Evolutionary conservation across 2,329 filamentous ascomycete genomes (phyloP).

Genomic region (Elsinoe perseae): DNA sequence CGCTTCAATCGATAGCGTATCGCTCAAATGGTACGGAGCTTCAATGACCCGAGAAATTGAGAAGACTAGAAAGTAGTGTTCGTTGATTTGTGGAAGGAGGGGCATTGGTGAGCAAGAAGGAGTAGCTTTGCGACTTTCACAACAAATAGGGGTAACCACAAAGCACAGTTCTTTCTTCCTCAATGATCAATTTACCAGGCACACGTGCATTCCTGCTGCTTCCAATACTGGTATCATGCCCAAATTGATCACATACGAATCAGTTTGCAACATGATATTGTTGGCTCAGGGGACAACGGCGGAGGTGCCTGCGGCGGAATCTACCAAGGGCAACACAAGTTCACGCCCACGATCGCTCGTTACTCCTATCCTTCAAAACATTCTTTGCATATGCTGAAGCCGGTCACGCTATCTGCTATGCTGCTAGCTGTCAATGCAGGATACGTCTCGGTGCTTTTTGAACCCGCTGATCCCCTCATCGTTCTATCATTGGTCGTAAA

Average conservation of each 20-base stretch:
- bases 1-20: neutral
- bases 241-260: too few relatives aligned
- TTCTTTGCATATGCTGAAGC: neutral
- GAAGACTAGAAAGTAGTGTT: neutral
- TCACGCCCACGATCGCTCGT: neutral
- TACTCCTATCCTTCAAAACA: neutral
- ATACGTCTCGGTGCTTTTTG: neutral
- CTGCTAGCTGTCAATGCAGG: neutral
- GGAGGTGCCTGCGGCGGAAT: neutral
- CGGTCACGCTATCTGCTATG: slow-evolving; percentile 3
- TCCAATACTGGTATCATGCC: too few relatives aligned
- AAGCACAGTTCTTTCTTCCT: neutral
- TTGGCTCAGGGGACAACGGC: too few relatives aligned
- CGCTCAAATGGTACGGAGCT: neutral
- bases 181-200: too few relatives aligned
- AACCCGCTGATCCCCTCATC: neutral
- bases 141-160: neutral
- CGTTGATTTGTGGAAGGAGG: neutral
- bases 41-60: too few relatives aligned
- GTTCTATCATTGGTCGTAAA: slow-evolving; percentile 10
- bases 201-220: too few relatives aligned
- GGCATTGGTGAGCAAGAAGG: neutral
- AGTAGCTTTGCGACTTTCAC: neutral
- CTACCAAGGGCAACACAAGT: too few relatives aligned
- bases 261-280: too few relatives aligned